A percentile compares a stretch with the other conserved stretches of the same genome.
Evolutionary conservation across 2,329 filamentous ascomycete genomes (phyloP).

Genomic region (Didymosphaeria variabile): DNA sequence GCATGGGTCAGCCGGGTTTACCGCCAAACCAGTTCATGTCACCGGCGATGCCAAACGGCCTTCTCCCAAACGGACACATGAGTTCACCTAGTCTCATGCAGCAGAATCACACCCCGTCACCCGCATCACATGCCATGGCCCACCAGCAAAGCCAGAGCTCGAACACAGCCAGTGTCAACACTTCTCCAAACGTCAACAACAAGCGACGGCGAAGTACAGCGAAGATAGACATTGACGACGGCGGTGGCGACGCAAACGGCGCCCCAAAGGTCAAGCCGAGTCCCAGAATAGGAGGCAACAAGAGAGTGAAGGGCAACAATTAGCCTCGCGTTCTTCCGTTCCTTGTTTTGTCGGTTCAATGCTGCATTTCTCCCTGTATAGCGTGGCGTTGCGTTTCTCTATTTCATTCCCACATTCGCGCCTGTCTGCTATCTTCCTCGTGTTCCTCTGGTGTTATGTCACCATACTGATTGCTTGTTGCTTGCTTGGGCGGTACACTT

Average conservation of each 20-base stretch:
- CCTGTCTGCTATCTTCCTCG: slow-evolving; percentile 6
- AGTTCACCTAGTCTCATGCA: slow-evolving; percentile 57
- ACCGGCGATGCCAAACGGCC: slow-evolving; percentile 64
- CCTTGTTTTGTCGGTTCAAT: not conserved
- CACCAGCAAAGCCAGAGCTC: slow-evolving; percentile 66
- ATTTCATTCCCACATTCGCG: not conserved
- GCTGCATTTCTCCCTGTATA: slow-evolving; percentile 29
- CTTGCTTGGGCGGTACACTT: slow-evolving; percentile 11
- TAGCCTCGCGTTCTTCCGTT: slow-evolving; percentile 17
- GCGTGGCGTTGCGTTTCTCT: slow-evolving; percentile 36
- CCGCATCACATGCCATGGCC: slow-evolving; percentile 61
- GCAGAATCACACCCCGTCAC: slow-evolving; percentile 55
- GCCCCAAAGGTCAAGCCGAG: slow-evolving; percentile 61
- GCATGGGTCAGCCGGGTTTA: slow-evolving; percentile 38
- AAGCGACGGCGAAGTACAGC: slow-evolving; percentile 69
- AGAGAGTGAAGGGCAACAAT: slow-evolving; percentile 45
- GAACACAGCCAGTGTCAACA: slow-evolving; percentile 65
- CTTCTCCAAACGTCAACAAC: slow-evolving; percentile 68
- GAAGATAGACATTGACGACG: slow-evolving; percentile 67
- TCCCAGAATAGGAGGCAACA: slow-evolving; percentile 54
- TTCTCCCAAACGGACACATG: slow-evolving; percentile 59
- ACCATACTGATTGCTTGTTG: not conserved
- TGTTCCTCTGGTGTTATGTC: slow-evolving; percentile 1
- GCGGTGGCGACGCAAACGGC: slow-evolving; percentile 49
- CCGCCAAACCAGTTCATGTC: slow-evolving; percentile 61